Evolutionary conservation across 257 asterid species (phyloP), one percentile per base, ranked within the genome.

Genomic region (Solanum sitiens): DNA sequence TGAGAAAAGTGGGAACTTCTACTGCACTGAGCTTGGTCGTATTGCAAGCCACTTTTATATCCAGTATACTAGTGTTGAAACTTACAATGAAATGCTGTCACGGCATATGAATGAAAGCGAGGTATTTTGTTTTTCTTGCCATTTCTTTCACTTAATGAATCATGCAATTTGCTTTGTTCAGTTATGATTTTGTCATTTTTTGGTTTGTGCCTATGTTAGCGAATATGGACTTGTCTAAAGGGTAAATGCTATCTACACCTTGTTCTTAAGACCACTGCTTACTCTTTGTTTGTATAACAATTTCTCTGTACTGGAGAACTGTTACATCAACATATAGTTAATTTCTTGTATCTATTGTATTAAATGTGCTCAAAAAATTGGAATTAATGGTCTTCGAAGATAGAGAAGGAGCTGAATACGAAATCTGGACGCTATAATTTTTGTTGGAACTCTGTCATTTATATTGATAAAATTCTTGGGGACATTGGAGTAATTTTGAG

Each of bases 11-110:
- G 99, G 99, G 91, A 97, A 97, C 90, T 95, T 97, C 79, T 97
- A 95, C 86, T 95, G 98, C 91, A 95, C 99, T 14, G 99, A 97
- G 93, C 99, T 97, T 89, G 99, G 99, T 76, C 99, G 99, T 86
- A 97, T 97, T 71, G 99, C 99, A 61, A 97, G 99, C 91, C 99
- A 97, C 93, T 97, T 97, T 89, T 97, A 97, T 89, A 97, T 97
- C 90, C 99, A 94, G 21, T 97, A 97, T 91, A 94, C 98, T 88
- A 97, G 99, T 90, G 99, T 97, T 83, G 99, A 97, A 90, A 95
- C 98, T 44, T 97, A 97, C 90, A 97, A 97, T 91, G 95, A 95
- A 90, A 90, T 95, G 96, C 87, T 97, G 89, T 93, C 92, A 90
- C 98, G 94, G 88, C 98, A 95, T 91, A 97, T 97, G 99, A 97